Evolutionary conservation across 371 early-diverging fungal genomes (phyloP).

Genomic region (Mortierella sp.): DNA sequence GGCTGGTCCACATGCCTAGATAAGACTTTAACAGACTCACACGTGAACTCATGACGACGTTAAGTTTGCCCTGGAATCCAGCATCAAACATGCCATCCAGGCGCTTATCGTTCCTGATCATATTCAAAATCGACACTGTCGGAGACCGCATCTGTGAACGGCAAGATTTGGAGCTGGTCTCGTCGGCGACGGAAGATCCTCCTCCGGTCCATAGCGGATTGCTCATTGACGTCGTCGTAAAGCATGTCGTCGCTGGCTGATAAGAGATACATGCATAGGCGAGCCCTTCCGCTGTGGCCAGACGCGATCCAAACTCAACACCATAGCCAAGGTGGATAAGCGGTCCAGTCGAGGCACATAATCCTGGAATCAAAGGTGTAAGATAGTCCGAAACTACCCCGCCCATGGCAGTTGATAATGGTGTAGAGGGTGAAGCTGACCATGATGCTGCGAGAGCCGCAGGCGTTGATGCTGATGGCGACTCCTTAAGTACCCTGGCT

Average conservation of each 20-base stretch:
- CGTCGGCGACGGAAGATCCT: not conserved
- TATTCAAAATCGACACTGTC: constrained; percentile 35
- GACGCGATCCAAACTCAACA: constrained; percentile 68
- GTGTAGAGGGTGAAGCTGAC: constrained; percentile 13
- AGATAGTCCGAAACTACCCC: constrained; percentile 41
- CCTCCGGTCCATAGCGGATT: constrained; percentile 10
- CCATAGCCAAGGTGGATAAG: constrained; percentile 77
- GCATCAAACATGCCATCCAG: constrained; percentile 52
- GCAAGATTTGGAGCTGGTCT: too few species aligned
- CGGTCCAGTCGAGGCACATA: constrained; percentile 55
- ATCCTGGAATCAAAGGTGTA: constrained; percentile 38
- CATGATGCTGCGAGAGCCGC: constrained; percentile 13
- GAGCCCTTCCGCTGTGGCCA: constrained; percentile 66
- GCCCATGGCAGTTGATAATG: constrained; percentile 13
- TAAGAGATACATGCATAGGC: constrained; percentile 56
- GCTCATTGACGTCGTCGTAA: constrained; percentile 10
- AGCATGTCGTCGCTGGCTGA: constrained; percentile 40
- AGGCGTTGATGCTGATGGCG: not conserved
- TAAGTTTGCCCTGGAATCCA: constrained; percentile 40
- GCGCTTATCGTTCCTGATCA: constrained; percentile 49
- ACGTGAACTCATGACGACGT: constrained; percentile 50
- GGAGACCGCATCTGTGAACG: constrained; percentile 25
- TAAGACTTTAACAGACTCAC: constrained; percentile 45
- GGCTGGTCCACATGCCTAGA: constrained; percentile 47
- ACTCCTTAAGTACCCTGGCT: constrained; percentile 4